phyloP scores from a whole-genome alignment of 805 yeast species.

The Saccharomycopsis vini region DNA sequence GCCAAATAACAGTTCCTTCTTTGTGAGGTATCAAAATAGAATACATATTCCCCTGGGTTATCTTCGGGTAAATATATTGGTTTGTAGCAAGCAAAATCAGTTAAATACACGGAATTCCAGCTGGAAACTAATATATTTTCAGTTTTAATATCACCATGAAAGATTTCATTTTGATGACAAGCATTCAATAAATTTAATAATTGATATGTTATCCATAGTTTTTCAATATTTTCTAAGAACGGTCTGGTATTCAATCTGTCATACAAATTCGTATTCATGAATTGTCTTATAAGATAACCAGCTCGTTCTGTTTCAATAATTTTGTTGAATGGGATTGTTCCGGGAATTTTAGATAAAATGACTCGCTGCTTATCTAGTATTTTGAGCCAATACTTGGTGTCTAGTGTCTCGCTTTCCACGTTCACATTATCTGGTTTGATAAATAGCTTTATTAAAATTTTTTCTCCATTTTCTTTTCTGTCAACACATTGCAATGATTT shows the following conservation, averaged over 20 bases:
- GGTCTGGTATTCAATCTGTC: constrained; percentile 86
- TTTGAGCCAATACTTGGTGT: constrained; percentile 21
- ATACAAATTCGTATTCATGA: constrained; percentile 68
- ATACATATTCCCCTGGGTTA: constrained; percentile 85
- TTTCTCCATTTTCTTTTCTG: neutral
- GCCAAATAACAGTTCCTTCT: constrained; percentile 86
- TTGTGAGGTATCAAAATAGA: constrained; percentile 85
- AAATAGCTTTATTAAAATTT: constrained; percentile 13
- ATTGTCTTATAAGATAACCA: constrained; percentile 80
- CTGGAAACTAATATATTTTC: constrained; percentile 83
- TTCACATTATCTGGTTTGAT: constrained; percentile 15
- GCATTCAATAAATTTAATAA: constrained; percentile 51
- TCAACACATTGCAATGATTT: constrained; percentile 15
- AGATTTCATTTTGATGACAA: constrained; percentile 53
- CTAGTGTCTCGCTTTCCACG: neutral
- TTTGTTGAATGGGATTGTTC: constrained; percentile 61
- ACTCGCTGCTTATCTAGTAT: constrained; percentile 29
- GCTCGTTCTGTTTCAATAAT: constrained; percentile 87
- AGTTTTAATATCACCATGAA: constrained; percentile 87
- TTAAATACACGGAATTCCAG: constrained; percentile 77
- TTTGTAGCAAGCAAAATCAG: constrained; percentile 81
- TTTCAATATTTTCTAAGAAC: constrained; percentile 71
- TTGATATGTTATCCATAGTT: constrained; percentile 79
- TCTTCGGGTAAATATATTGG: constrained; percentile 85
- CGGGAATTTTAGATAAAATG: constrained; percentile 42